phyloP scores from a whole-genome alignment of 1,139 yeast genomes.

The Hansenula anomala region DNA sequence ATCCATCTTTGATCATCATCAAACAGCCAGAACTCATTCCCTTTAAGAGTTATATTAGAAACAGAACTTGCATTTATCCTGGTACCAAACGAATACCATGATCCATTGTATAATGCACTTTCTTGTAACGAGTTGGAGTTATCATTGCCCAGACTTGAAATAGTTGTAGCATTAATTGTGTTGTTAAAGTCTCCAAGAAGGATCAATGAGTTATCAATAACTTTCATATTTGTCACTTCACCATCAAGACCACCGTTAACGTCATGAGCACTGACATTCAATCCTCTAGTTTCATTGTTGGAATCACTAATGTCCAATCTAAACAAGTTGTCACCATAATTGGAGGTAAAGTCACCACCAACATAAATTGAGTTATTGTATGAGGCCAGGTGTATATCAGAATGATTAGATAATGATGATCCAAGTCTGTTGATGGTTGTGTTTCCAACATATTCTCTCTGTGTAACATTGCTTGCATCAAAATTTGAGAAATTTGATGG shows the following conservation, averaged over 20 bases:
- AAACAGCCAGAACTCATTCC: slow-evolving; percentile 20
- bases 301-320: slow-evolving; percentile 19
- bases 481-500: slow-evolving; percentile 56
- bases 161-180: slow-evolving; percentile 23
- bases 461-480: slow-evolving; percentile 27
- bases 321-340: slow-evolving; percentile 31
- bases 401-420: slow-evolving; percentile 35
- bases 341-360: slow-evolving; percentile 49
- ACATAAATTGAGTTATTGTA: slow-evolving; percentile 29
- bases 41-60: slow-evolving; percentile 24
- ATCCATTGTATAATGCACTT: slow-evolving; percentile 28
- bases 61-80: slow-evolving; percentile 6
- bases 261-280: slow-evolving; percentile 4
- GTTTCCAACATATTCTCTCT: slow-evolving; percentile 52
- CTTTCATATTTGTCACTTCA: slow-evolving; percentile 25
- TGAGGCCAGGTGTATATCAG: slow-evolving; percentile 34
- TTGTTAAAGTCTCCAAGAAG: slow-evolving; percentile 34
- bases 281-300: slow-evolving; percentile 5
- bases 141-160: slow-evolving; percentile 3
- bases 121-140: slow-evolving; percentile 3
- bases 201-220: slow-evolving; percentile 25
- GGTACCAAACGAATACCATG: slow-evolving; percentile 22
- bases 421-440: slow-evolving; percentile 68
- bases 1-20: slow-evolving; percentile 18
- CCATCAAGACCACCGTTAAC: slow-evolving; percentile 36